phyloP scores from a whole-genome alignment of 1,284 basidiomycete species.

The Trametes versicolor region DNA sequence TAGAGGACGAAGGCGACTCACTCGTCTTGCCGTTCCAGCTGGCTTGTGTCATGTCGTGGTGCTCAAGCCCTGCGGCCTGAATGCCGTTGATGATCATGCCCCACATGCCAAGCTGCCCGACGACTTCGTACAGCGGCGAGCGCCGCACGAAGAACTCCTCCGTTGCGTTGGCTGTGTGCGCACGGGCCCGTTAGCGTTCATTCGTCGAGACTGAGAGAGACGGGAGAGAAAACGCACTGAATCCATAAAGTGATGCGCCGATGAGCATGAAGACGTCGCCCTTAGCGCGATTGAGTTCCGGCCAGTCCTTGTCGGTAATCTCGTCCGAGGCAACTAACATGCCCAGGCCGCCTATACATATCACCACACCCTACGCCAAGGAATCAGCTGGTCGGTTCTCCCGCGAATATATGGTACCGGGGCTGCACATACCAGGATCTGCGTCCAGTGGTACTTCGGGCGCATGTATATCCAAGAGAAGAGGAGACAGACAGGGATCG shows the following conservation, averaged over 20 bases:
- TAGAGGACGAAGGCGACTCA: conserved; percentile 45
- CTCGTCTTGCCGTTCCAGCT: conserved; percentile 78
- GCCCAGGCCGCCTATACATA: conserved; percentile 81
- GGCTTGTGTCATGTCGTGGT: conserved; percentile 66
- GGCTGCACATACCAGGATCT: conserved; percentile 61
- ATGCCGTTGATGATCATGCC: conserved; percentile 82
- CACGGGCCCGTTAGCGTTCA: not conserved
- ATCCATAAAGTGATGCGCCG: conserved; percentile 85
- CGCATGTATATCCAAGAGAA: conserved; percentile 87
- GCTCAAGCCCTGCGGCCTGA: conserved; percentile 81
- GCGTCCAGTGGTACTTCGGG: conserved; percentile 83
- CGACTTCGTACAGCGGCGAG: conserved; percentile 85
- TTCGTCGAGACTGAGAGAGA: not conserved
- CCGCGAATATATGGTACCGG: not conserved
- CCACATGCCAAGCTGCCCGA: conserved; percentile 87
- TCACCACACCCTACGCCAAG: conserved; percentile 65
- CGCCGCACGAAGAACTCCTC: conserved; percentile 88
- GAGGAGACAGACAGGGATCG: conserved; percentile 86
- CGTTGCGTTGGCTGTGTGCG: conserved; percentile 75
- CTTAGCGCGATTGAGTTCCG: conserved; percentile 71
- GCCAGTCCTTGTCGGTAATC: conserved; percentile 75
- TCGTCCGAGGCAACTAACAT: conserved; percentile 80
- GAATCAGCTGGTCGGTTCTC: not conserved
- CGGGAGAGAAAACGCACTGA: conserved; percentile 65
- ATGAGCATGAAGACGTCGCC: conserved; percentile 90